A percentile compares a stretch with the other conserved stretches of the same genome.
These are phyloP conservation scores for Desmodesmus armatus DNA, from an alignment of 139 green algal genomes.

Conservation along the genomic window DNA sequence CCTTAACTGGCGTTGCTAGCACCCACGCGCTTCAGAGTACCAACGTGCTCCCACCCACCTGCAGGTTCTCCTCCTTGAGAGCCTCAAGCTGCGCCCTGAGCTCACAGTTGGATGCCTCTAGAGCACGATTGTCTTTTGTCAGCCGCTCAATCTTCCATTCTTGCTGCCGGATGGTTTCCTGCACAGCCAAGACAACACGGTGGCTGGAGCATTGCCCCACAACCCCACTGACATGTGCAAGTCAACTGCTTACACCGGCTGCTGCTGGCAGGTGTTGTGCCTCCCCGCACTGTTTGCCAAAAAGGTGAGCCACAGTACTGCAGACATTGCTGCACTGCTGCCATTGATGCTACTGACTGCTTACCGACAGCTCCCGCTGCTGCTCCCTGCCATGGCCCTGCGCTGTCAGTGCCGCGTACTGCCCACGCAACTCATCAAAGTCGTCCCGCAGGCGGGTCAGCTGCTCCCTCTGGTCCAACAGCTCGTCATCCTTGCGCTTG, in stretches of 20 bases:
- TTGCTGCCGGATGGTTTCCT: constrained; percentile 64
- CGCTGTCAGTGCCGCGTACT: constrained; percentile 35
- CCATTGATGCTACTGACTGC: not conserved
- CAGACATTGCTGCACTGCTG: not conserved
- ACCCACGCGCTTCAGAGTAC: too few species aligned
- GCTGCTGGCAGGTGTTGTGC: not conserved
- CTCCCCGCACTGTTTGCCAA: not conserved
- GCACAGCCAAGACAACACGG: constrained; percentile 6
- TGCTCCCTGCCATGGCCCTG: constrained; percentile 37
- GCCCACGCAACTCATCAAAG: constrained; percentile 37
- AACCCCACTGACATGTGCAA: not conserved
- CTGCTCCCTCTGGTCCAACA: constrained; percentile 30
- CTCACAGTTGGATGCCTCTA: constrained; percentile 66
- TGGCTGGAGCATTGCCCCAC: too few species aligned
- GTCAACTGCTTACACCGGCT: not conserved
- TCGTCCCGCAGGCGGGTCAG: constrained; percentile 42
- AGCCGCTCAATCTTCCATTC: constrained; percentile 75
- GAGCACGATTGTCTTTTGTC: constrained; percentile 63
- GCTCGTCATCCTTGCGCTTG: constrained; percentile 15
- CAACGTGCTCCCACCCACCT: too few species aligned
- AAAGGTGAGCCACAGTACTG: not conserved
- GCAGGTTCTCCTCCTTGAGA: constrained; percentile 69
- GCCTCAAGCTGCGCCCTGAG: constrained; percentile 57
- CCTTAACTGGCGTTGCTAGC: too few species aligned
- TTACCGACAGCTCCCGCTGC: constrained; percentile 39